Conservation (phyloP, 2,329 filamentous ascomycete species). For the Mycosphaerella sp. region DNA sequence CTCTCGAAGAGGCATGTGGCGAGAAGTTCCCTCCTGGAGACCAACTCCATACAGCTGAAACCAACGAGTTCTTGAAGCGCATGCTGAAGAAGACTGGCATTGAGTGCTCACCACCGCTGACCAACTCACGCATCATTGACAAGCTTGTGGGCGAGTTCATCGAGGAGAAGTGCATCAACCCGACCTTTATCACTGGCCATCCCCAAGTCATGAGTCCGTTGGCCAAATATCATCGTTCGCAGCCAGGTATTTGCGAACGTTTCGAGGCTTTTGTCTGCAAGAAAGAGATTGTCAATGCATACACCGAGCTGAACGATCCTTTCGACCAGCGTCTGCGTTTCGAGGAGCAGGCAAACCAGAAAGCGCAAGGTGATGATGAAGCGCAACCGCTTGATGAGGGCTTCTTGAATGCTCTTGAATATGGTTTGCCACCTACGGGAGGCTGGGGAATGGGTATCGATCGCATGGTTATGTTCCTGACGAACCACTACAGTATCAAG, state of each 20-base stretch:
- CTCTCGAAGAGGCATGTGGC: conserved; percentile 79
- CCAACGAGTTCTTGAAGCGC: conserved; percentile 76
- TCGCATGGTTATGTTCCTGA: conserved; percentile 90
- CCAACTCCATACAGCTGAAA: conserved; percentile 82
- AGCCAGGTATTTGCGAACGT: conserved; percentile 83
- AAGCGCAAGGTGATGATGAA: conserved; percentile 94
- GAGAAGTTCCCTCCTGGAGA: conserved; percentile 91
- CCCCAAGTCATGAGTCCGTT: conserved; percentile 82
- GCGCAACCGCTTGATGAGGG: conserved; percentile 94
- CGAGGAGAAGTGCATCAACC: conserved; percentile 88
- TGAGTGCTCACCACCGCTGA: conserved; percentile 82
- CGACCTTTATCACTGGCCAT: conserved; percentile 85
- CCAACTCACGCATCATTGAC: conserved; percentile 94
- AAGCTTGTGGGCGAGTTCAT: conserved; percentile 88
- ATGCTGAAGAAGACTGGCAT: conserved; percentile 85
- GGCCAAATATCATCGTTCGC: conserved; percentile 85
- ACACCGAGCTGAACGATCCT: conserved; percentile 96
- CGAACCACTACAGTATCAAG: conserved; percentile 91
- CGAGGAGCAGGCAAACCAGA: conserved; percentile 93
- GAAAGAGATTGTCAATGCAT: conserved; percentile 95
- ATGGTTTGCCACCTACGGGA: conserved; percentile 85
- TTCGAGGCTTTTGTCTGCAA: conserved; percentile 97
- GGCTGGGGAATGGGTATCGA: conserved; percentile 95
- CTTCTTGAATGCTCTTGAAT: conserved; percentile 85
- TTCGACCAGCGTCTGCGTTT: conserved; percentile 89